Percentiles rank a stretch among this genome's conserved stretches.
These are phyloP conservation scores for Oehlia diaphana DNA, from an alignment of 192 early-diverging fungal genomes.

Conservation along the genomic window DNA sequence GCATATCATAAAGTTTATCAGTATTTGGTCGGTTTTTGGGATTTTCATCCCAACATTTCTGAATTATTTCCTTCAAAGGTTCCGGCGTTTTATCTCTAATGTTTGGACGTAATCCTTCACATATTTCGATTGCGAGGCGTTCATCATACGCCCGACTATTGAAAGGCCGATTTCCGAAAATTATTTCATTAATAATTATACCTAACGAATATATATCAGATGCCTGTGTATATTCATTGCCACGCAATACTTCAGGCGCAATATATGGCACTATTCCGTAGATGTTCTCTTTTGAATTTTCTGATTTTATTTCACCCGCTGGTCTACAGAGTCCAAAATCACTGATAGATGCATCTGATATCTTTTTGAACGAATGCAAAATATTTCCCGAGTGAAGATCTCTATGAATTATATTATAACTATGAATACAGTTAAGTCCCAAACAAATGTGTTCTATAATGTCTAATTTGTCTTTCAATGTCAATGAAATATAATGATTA, in stretches of 20 bases:
- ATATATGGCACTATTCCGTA: constrained; percentile 42
- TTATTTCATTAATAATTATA: constrained; percentile 43
- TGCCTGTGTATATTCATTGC: constrained; percentile 31
- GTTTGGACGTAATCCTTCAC: background rate
- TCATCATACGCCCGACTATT: background rate
- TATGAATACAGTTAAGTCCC: too few species aligned
- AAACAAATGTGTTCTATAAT: too few species aligned
- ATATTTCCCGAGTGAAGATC: too few species aligned
- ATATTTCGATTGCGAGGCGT: background rate
- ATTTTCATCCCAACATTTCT: constrained; percentile 4
- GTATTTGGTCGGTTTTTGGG: background rate
- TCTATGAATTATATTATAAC: too few species aligned
- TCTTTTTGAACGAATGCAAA: too few species aligned
- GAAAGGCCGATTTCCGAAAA: constrained; percentile 36
- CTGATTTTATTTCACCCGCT: background rate
- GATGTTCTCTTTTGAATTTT: background rate
- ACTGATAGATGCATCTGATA: background rate
- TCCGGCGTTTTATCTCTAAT: background rate
- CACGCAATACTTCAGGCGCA: constrained; percentile 38
- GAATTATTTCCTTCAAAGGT: background rate
- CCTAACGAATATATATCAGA: constrained; percentile 43
- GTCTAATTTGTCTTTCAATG: too few species aligned
- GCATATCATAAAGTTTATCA: background rate
- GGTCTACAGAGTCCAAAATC: background rate
- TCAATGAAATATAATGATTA: too few species aligned